Evolutionary conservation across 139 green algal species (phyloP).

Genomic region (Trebouxia sp.): DNA sequence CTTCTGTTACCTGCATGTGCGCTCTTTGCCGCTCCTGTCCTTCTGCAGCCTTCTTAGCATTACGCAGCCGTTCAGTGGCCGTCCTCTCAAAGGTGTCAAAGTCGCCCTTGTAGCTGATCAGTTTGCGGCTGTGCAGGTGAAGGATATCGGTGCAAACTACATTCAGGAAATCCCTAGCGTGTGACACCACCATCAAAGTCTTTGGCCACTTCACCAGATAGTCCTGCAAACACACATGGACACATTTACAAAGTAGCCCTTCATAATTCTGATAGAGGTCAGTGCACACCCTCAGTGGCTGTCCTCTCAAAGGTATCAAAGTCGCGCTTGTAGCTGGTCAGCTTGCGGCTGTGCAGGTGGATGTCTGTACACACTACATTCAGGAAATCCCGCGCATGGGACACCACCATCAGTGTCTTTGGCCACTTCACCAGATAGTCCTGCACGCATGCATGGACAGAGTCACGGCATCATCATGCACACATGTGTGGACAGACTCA

Average conservation of each 20-base stretch:
- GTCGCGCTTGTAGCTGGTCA: conserved; percentile 67
- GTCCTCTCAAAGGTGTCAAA: conserved; percentile 88
- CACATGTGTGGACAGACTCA: neutral
- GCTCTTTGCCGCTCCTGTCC: conserved; percentile 60
- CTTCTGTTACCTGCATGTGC: conserved; percentile 77
- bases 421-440: conserved; percentile 74
- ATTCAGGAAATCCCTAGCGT: conserved; percentile 90
- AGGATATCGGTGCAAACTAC: conserved; percentile 82
- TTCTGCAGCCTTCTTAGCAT: conserved; percentile 66
- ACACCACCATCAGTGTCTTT: conserved; percentile 86
- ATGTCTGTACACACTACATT: conserved; percentile 87
- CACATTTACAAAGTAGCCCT: too few relatives aligned
- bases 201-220: conserved; percentile 78
- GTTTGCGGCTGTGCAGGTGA: conserved; percentile 75
- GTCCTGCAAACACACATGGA: conserved; percentile 34
- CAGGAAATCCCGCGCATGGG: conserved; percentile 87
- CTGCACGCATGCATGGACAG: neutral
- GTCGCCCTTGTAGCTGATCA: conserved; percentile 68
- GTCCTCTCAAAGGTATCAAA: conserved; percentile 87
- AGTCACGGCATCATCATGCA: neutral
- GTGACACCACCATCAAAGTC: conserved; percentile 85
- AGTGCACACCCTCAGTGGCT: conserved; percentile 38
- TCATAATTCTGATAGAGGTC: too few relatives aligned
- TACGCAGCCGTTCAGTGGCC: conserved; percentile 52
- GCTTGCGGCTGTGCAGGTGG: conserved; percentile 73